A percentile compares a stretch with the other conserved stretches of the same genome.
Conservation (phyloP, 345 rosid genomes). For the Jatropha curcas region DNA sequence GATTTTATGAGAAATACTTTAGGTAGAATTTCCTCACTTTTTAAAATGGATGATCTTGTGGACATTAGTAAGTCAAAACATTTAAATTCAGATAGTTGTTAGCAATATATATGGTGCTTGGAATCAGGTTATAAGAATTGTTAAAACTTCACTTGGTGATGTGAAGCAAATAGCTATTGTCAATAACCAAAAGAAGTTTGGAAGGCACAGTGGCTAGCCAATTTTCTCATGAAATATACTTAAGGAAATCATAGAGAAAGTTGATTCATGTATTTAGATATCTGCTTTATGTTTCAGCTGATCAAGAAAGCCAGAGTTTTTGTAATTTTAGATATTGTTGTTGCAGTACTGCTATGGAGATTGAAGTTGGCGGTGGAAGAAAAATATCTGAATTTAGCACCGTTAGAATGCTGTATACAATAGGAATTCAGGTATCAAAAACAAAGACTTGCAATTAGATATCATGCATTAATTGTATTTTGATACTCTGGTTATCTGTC, state of each 20-base stretch:
- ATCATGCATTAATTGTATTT: not conserved
- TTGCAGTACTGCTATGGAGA: conserved; percentile 76
- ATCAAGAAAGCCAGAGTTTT: not conserved
- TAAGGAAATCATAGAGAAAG: not conserved
- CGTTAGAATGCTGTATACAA: conserved; percentile 67
- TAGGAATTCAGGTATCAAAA: conserved; percentile 78
- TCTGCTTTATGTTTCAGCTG: not conserved
- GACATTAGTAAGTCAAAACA: not conserved
- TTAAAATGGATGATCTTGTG: not conserved
- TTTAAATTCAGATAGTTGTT: not conserved
- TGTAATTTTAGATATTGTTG: conserved; percentile 17
- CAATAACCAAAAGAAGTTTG: not conserved
- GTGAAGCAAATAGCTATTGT: not conserved
- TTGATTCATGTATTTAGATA: not conserved
- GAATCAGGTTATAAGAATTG: too few species aligned
- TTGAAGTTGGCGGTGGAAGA: conserved; percentile 95
- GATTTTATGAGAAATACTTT: not conserved
- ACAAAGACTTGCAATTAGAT: not conserved
- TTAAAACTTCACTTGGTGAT: not conserved
- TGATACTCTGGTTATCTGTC: not conserved
- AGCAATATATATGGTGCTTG: not conserved
- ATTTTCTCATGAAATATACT: not conserved
- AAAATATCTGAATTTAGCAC: conserved; percentile 84
- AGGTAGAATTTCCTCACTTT: not conserved
- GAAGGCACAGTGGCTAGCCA: not conserved